Evolutionary conservation across 306 rosid genomes (phyloP).

Genomic region (Pachyrhizus erosus): DNA sequence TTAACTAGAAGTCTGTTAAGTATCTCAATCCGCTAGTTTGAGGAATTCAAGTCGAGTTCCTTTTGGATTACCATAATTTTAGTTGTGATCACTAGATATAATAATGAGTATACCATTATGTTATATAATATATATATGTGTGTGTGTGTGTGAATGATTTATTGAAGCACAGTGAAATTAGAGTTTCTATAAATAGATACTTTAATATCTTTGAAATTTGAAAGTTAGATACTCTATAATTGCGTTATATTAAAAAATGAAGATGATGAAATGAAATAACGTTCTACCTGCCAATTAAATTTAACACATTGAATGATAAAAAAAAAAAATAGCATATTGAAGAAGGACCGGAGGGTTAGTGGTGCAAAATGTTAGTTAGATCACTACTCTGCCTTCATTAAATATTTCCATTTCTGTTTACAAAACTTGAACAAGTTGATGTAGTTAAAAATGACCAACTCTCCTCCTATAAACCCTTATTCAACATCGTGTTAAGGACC

Average conservation of each 20-base stretch:
- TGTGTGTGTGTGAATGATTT: too few relatives aligned
- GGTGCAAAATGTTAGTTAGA: background rate
- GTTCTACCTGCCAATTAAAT: constrained; percentile 21
- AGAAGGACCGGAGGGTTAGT: background rate
- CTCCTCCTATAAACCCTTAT: background rate
- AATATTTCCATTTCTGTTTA: background rate
- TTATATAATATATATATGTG: too few relatives aligned
- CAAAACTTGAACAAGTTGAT: background rate
- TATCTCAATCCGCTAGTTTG: too few relatives aligned
- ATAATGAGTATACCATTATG: background rate
- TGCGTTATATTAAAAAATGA: constrained; percentile 28
- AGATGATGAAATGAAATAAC: constrained; percentile 31
- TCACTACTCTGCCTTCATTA: background rate
- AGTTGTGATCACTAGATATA: background rate
- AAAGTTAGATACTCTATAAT: background rate
- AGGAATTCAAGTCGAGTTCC: too few relatives aligned
- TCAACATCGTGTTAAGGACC: constrained; percentile 16
- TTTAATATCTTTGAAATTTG: background rate
- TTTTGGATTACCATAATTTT: too few relatives aligned
- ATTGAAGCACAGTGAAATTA: constrained; percentile 9
- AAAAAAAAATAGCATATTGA: too few relatives aligned
- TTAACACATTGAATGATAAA: constrained; percentile 1
- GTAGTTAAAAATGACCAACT: constrained; percentile 12
- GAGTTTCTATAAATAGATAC: background rate
- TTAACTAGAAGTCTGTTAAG: too few relatives aligned